phyloP scores from a whole-genome alignment of 2,329 filamentous ascomycete genomes.

The Furcasterigmium furcatum region DNA sequence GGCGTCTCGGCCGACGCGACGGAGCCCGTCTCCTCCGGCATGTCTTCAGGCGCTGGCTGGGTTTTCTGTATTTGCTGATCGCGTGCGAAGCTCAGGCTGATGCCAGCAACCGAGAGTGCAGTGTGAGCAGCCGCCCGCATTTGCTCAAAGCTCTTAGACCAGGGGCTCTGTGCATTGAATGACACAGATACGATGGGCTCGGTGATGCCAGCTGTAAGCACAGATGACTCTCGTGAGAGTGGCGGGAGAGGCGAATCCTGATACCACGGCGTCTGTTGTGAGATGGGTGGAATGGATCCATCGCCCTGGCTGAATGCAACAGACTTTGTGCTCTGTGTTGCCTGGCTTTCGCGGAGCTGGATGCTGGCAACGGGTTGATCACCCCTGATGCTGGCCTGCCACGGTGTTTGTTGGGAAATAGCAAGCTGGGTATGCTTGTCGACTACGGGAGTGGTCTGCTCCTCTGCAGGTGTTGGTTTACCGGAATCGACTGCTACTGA shows the following conservation, averaged over 20 bases:
- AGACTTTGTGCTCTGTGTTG: too few species aligned
- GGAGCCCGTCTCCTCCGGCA: not conserved
- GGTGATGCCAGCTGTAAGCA: too few species aligned
- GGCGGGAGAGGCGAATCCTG: not conserved
- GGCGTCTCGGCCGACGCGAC: not conserved
- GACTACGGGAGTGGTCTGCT: too few species aligned
- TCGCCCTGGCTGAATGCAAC: not conserved
- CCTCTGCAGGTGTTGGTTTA: too few species aligned
- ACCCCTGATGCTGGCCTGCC: not conserved
- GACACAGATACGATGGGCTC: not conserved
- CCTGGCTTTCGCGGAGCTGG: too few species aligned
- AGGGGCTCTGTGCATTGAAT: not conserved
- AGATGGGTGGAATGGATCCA: not conserved
- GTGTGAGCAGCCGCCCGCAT: not conserved
- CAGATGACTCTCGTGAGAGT: not conserved
- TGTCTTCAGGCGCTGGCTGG: not conserved
- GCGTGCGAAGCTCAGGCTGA: not conserved
- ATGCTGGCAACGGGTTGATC: not conserved
- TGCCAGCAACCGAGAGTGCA: not conserved
- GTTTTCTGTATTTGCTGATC: not conserved
- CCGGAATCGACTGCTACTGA: too few species aligned
- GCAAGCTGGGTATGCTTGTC: too few species aligned
- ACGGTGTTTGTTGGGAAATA: slow-evolving; percentile 1
- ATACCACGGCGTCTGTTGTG: slow-evolving; percentile 3
- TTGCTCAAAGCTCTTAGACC: not conserved